phyloP scores from a whole-genome alignment of 441 rosid species.

The Brassica hybrid region DNA sequence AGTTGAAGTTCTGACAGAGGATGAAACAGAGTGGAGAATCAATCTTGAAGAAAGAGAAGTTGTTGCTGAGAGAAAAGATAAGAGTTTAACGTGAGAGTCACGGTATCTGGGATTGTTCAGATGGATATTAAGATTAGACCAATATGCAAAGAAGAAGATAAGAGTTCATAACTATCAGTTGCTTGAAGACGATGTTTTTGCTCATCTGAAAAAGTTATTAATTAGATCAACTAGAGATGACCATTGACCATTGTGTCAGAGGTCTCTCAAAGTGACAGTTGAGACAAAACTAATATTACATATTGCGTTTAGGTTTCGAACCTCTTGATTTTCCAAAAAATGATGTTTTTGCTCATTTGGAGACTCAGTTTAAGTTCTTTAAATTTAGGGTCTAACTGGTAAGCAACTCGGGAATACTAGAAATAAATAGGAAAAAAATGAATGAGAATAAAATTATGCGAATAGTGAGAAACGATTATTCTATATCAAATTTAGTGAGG shows the following conservation, averaged over 20 bases:
- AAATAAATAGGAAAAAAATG: too few relatives aligned
- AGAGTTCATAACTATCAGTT: constrained; percentile 53
- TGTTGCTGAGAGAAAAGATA: too few relatives aligned
- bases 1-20: too few relatives aligned
- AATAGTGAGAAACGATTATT: too few relatives aligned
- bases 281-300: neutral
- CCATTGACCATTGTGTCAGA: neutral
- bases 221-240: neutral
- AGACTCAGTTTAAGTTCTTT: constrained; percentile 78
- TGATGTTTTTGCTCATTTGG: constrained; percentile 22
- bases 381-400: too few relatives aligned
- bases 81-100: too few relatives aligned
- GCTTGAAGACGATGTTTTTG: constrained; percentile 71
- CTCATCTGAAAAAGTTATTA: constrained; percentile 48
- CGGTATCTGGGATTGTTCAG: too few relatives aligned
- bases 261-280: neutral
- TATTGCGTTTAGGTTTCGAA: neutral
- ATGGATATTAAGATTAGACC: constrained; percentile 47
- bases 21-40: too few relatives aligned
- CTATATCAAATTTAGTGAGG: too few relatives aligned
- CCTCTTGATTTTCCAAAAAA: neutral
- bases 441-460: too few relatives aligned
- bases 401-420: too few relatives aligned
- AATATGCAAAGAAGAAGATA: constrained; percentile 68
- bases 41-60: too few relatives aligned